A percentile compares a stretch with the other conserved stretches of the same genome.
These are phyloP conservation scores for Pestalotiopsis sp. DNA, from an alignment of 2,329 filamentous ascomycete species.

Conservation along the genomic window DNA sequence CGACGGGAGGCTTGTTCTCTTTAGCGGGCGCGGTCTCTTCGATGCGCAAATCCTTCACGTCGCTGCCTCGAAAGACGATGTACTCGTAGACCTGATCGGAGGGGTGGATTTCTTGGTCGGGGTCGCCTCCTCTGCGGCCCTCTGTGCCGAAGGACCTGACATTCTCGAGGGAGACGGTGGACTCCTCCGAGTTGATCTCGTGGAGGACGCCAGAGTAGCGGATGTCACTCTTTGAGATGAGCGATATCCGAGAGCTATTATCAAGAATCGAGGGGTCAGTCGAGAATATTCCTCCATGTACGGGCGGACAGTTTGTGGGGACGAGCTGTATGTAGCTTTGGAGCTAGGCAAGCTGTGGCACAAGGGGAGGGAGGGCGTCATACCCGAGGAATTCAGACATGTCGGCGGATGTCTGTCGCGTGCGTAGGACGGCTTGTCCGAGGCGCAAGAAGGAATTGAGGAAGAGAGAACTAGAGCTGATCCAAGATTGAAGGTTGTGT, in stretches of 20 bases:
- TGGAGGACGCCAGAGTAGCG: slow-evolving; percentile 96
- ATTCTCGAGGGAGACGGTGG: slow-evolving; percentile 95
- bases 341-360: slow-evolving; percentile 9
- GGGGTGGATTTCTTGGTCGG: slow-evolving; percentile 79
- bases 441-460: slow-evolving; percentile 20
- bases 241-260: slow-evolving; percentile 83
- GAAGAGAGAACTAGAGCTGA: slow-evolving; percentile 17
- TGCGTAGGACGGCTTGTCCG: slow-evolving; percentile 20
- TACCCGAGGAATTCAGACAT: slow-evolving; percentile 68
- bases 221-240: slow-evolving; percentile 97
- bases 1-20: slow-evolving; percentile 73
- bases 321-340: slow-evolving; percentile 8
- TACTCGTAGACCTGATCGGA: slow-evolving; percentile 95
- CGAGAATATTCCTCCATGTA: slow-evolving; percentile 15
- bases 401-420: slow-evolving; percentile 15
- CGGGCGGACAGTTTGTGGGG: slow-evolving; percentile 3
- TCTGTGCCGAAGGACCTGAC: slow-evolving; percentile 94
- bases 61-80: slow-evolving; percentile 96
- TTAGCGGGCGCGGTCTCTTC: slow-evolving; percentile 78
- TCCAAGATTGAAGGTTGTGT: slow-evolving; percentile 5
- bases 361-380: slow-evolving; percentile 18
- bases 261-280: slow-evolving; percentile 16
- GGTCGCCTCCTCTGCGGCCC: slow-evolving; percentile 72
- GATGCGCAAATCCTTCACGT: slow-evolving; percentile 97
- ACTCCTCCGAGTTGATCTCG: slow-evolving; percentile 97